Base-by-base conservation (phyloP, 768 basidiomycete genomes). In the Rhizopogon vesiculosus region DNA sequence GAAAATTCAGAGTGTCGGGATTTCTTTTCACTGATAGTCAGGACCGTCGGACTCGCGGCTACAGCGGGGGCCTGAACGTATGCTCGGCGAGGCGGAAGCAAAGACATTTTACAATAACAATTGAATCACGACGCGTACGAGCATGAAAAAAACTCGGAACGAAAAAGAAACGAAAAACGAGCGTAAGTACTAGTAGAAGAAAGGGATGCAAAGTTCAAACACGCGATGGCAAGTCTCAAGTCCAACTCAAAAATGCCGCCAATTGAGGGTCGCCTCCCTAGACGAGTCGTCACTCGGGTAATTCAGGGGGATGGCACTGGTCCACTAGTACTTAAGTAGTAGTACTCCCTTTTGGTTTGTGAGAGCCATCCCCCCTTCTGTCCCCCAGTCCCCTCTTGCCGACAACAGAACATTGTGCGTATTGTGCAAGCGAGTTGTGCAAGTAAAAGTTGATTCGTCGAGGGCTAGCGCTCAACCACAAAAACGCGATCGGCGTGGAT, bases 1-100 rank as follows among this genome's bases (percentile, higher is more conserved):
- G 78, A 77, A 62, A 78, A 79, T 59, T 82, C 81, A 16, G 80
- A 78, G 58, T 74, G 75, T 57, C 76, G 74, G 38, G 76, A 75
- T 69, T 76, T 78, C 59, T 73, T 76, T 56, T 82, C 80, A 42
- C 66, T 64, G 44, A 71, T 51, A 3, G 73, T 68, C 39, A 64
- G 66, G 56, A 69, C 69, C 57, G 68, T 74, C 33, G 69, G 74
- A 53, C 66, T 72, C 55, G 71, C 76, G 40, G 75, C 59, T 5
- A 64, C 64, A 1, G 64, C 54, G 38, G 63, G 63, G 2, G 63
- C 54, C 35, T 64, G 63, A n/a, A 65, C 53, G 31, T 56, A 58
- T 39, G 64, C 56, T 41, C 64, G 51, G 13, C 61, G 57, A 16
- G 64, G 54, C 46, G 58, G 60, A 57, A 51, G 53, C 53, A 52